phyloP scores from a whole-genome alignment of 73 alveolate genomes.

The Tetrahymena malaccensis region DNA sequence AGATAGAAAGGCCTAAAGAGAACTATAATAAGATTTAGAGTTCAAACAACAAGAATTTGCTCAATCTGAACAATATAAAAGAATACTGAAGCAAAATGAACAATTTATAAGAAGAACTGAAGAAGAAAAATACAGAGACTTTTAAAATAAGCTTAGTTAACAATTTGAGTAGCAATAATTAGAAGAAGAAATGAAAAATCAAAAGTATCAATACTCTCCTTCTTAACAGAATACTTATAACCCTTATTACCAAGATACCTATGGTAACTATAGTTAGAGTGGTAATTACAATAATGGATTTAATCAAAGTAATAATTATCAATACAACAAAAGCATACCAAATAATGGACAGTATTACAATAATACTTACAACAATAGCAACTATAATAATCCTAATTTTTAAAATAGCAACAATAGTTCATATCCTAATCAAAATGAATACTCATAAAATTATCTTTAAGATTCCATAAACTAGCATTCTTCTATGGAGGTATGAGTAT shows the following conservation, averaged over 20 bases:
- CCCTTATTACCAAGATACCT: neutral
- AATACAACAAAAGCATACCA: neutral
- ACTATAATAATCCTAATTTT: neutral
- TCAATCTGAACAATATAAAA: neutral
- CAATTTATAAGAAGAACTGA: neutral
- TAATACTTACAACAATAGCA: neutral
- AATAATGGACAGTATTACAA: neutral
- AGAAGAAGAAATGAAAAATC: neutral
- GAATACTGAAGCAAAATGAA: neutral
- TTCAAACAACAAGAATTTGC: neutral
- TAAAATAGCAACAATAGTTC: neutral
- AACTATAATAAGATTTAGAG: neutral
- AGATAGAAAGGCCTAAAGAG: neutral
- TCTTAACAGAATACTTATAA: neutral
- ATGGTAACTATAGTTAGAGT: neutral
- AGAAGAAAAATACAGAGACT: neutral
- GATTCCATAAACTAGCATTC: neutral
- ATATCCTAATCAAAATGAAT: neutral
- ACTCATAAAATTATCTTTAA: neutral
- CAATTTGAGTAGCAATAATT: neutral
- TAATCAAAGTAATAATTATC: neutral
- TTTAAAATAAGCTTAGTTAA: neutral
- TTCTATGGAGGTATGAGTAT: neutral
- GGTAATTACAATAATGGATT: neutral
- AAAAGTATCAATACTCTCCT: neutral